phyloP scores from a whole-genome alignment of 768 basidiomycete genomes.

The Collybiopsis luxurians region DNA sequence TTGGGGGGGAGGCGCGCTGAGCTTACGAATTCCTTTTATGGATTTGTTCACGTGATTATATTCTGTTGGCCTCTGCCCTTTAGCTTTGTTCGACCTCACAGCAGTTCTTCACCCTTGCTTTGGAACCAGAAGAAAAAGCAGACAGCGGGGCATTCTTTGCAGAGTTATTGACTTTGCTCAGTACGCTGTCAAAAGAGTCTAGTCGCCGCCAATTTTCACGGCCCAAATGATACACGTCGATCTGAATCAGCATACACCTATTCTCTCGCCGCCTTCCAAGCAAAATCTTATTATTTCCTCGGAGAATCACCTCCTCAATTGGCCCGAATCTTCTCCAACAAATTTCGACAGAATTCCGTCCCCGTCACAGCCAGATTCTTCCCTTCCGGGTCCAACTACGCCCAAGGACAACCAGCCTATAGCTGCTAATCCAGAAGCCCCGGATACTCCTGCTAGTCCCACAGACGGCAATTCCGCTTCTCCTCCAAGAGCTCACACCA shows the following conservation, averaged over 20 bases:
- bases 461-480: background rate
- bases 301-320: background rate
- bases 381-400: background rate
- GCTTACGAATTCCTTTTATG: too few relatives aligned
- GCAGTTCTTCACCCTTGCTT: too few relatives aligned
- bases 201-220: background rate
- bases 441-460: background rate
- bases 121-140: background rate
- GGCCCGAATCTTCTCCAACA: background rate
- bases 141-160: background rate
- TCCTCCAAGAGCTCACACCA: background rate
- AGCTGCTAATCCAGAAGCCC: background rate
- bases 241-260: slow-evolving; percentile 6
- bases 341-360: background rate
- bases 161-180: background rate
- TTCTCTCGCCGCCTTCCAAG: slow-evolving; percentile 1
- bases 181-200: background rate
- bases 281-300: background rate
- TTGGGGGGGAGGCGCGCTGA: too few relatives aligned
- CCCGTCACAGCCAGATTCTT: background rate
- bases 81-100: background rate
- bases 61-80: too few relatives aligned
- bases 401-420: slow-evolving; percentile 3
- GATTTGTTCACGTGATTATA: too few relatives aligned
- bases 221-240: slow-evolving; percentile 5